Percentiles rank a stretch among this genome's conserved stretches.
Conservation (phyloP, 257 asterid species). For the Euphrasia confusa region DNA sequence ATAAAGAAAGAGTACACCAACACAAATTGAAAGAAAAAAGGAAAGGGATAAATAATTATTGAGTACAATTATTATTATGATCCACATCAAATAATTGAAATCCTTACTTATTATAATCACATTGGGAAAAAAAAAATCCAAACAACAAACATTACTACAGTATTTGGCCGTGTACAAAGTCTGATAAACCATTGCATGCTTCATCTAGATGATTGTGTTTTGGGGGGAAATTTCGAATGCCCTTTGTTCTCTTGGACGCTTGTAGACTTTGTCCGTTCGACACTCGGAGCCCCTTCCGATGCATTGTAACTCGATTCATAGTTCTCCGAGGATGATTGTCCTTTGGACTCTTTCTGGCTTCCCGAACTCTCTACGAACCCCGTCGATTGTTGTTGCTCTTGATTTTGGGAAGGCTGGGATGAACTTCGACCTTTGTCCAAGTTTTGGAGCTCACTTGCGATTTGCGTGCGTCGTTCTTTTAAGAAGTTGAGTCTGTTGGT, state of each 20-base stretch:
- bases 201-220: constrained; percentile 71
- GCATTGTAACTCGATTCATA: constrained; percentile 3
- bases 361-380: constrained; percentile 28
- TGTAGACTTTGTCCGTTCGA: constrained; percentile 59
- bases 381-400: constrained; percentile 25
- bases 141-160: constrained; percentile 13
- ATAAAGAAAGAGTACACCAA: too few relatives aligned
- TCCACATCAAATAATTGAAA: neutral
- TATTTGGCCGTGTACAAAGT: neutral
- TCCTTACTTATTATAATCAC: too few relatives aligned
- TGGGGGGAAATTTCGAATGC: constrained; percentile 41
- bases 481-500: constrained; percentile 87
- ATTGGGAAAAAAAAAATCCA: constrained; percentile 1
- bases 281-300: constrained; percentile 37
- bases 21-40: too few relatives aligned
- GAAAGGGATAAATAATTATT: too few relatives aligned
- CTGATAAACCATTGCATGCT: constrained; percentile 15
- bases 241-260: constrained; percentile 54
- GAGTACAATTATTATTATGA: neutral
- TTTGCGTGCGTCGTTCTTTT: constrained; percentile 80
- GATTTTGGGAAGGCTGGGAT: constrained; percentile 30
- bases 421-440: constrained; percentile 47
- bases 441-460: constrained; percentile 59
- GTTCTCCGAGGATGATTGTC: neutral
- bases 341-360: constrained; percentile 24